A percentile compares a stretch with the other conserved stretches of the same genome.
Evolutionary conservation across 495 filamentous ascomycete genomes (phyloP).

Genomic region (Penicillium lividum): DNA sequence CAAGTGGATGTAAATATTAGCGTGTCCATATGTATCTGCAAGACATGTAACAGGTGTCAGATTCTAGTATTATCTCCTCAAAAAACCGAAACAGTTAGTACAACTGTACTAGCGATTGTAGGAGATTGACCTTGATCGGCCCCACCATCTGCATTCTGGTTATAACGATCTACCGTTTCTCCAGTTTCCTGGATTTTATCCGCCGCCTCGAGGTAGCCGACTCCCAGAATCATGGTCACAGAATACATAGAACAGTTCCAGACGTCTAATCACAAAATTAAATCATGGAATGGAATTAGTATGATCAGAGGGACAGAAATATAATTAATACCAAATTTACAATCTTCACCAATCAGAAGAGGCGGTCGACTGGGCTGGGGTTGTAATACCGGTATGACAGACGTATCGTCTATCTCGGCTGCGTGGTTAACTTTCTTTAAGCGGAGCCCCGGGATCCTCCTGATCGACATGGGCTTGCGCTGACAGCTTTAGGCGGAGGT

Average conservation of each 20-base stretch:
- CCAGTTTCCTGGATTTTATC: not conserved
- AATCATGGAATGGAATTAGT: not conserved
- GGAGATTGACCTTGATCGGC: not conserved
- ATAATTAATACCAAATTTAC: not conserved
- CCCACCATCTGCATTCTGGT: not conserved
- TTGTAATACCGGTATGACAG: not conserved
- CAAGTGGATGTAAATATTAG: not conserved
- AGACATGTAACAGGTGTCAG: not conserved
- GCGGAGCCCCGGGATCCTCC: not conserved
- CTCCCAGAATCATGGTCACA: not conserved
- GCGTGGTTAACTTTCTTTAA: not conserved
- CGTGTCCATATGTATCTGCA: not conserved
- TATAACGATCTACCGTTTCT: not conserved
- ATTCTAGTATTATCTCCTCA: not conserved
- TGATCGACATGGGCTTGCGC: not conserved
- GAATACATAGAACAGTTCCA: not conserved
- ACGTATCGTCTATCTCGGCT: not conserved
- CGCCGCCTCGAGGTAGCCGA: no score
- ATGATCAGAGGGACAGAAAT: not conserved
- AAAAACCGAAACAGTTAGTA: no score
- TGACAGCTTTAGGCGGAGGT: not conserved
- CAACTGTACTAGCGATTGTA: not conserved
- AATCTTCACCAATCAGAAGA: not conserved
- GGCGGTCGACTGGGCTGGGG: no score
- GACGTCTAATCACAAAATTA: not conserved